Base-by-base conservation (phyloP, 2,329 filamentous ascomycete species). In the Westerdykella aurantiaca region DNA sequence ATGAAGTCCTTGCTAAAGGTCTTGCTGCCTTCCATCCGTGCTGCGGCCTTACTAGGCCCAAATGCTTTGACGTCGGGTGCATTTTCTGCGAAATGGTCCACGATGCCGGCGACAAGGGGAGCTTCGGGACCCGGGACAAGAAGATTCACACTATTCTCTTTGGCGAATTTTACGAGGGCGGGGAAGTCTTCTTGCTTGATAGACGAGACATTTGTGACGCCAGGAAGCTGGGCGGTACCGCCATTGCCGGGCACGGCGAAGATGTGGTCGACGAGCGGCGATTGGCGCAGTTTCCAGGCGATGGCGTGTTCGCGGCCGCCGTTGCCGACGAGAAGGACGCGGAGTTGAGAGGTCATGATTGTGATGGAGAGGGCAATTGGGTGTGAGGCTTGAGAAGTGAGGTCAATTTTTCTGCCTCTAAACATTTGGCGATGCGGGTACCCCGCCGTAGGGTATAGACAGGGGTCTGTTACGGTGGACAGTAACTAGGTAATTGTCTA, bases 1-100 rank as follows among this genome's bases (percentile, higher is more conserved):
- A 97, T 98, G 64, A 97, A 97, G 68, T 97, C 90, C 67, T 98
- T 98, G 49, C 87, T 89, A 68, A 94, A 97, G 10, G 91, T 87
- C 75, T 98, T 98, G 72, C 87, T 94, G 47, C 93, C 93, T 70
- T 98, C 93, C 79, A 98, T 88, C 37, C 80, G 79, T 14, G 93
- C 90, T 17, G 93, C 91, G 39, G 81, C 81, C 70, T 86, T 82
- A 45, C 83, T 86, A 5, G 93, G 93, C 2, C 91, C 93, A 62
- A 96, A 97, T 68, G 82, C 85, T 56, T 80, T 78, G 63, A 95
- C 88, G 34, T 57, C 44, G n/a, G 35, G 38, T 60, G 50, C 66
- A 73, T 76, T 68, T 42, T 77, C 69, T 50, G 80, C 76, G 73
- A 97, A 97, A 72, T 84, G 86, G 57, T 83, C 85, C 61, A 89